Evolutionary conservation across 306 rosid genomes (phyloP).

Genomic region (Lathyrus oleraceus): DNA sequence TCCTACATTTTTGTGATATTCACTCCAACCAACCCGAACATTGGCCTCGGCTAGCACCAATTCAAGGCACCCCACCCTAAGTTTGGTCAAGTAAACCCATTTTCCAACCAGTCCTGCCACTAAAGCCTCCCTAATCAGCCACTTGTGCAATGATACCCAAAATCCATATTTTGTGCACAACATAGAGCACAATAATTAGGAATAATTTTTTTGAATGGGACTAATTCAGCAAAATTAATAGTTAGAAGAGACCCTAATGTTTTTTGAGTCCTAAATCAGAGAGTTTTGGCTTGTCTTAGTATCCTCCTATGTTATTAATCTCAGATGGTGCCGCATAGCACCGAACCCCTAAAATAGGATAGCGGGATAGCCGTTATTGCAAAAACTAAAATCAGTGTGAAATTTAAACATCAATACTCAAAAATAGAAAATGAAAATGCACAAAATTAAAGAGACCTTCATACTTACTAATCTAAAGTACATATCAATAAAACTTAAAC

Average conservation of each 20-base stretch:
- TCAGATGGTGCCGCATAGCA: too few species aligned
- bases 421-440: too few species aligned
- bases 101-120: neutral
- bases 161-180: neutral
- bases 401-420: too few species aligned
- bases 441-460: too few species aligned
- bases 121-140: neutral
- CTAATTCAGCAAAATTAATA: neutral
- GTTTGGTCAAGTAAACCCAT: neutral
- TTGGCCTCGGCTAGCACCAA: neutral
- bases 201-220: neutral
- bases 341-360: too few species aligned
- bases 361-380: too few species aligned
- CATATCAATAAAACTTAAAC: too few species aligned
- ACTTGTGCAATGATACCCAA: neutral
- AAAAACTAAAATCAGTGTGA: too few species aligned
- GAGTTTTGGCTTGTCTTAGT: neutral
- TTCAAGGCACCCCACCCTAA: neutral
- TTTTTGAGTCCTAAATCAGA: neutral
- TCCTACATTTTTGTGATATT: neutral
- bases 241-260: neutral
- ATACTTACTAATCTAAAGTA: too few species aligned
- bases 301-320: too few species aligned
- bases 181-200: neutral
- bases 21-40: neutral